phyloP scores from a whole-genome alignment of 2,329 filamentous ascomycete genomes.

The Lomentospora prolificans region DNA sequence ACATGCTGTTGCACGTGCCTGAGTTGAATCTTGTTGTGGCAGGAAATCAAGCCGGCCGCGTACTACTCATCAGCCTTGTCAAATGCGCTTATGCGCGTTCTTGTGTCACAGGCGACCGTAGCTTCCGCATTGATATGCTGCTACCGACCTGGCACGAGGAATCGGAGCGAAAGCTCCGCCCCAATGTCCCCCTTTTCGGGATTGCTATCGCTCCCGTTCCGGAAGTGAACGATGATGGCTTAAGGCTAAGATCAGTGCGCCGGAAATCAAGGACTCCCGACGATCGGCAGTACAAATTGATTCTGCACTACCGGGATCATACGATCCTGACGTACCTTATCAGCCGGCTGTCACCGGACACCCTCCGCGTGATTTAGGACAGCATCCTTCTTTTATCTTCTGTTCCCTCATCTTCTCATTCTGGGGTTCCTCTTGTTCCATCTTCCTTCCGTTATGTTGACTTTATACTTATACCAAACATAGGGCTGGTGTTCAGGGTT shows the following conservation, averaged over 20 bases:
- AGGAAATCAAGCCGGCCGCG: constrained; percentile 57
- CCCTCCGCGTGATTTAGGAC: neutral
- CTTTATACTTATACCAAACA: neutral
- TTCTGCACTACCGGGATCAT: constrained; percentile 64
- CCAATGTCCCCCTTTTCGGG: constrained; percentile 49
- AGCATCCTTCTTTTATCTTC: neutral
- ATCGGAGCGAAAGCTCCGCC: constrained; percentile 25
- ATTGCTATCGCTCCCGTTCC: constrained; percentile 59
- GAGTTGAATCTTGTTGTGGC: constrained; percentile 61
- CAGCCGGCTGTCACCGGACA: constrained; percentile 20
- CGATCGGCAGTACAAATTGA: constrained; percentile 50
- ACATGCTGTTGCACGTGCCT: constrained; percentile 54
- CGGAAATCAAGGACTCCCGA: constrained; percentile 14
- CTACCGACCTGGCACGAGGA: constrained; percentile 40
- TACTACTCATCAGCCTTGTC: constrained; percentile 50
- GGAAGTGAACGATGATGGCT: constrained; percentile 21
- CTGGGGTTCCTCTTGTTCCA: neutral
- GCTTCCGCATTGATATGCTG: constrained; percentile 44
- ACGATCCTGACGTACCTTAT: constrained; percentile 62
- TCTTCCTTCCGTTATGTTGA: neutral
- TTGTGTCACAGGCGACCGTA: constrained; percentile 20
- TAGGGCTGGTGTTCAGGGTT: neutral
- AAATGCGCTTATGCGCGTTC: constrained; percentile 12
- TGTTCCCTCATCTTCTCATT: neutral
- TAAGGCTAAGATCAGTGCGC: constrained; percentile 12